A percentile compares a stretch with the other conserved stretches of the same genome.
These are phyloP conservation scores for Stylonectria norvegica DNA, from an alignment of 2,329 filamentous ascomycete genomes.

Conservation along the genomic window DNA sequence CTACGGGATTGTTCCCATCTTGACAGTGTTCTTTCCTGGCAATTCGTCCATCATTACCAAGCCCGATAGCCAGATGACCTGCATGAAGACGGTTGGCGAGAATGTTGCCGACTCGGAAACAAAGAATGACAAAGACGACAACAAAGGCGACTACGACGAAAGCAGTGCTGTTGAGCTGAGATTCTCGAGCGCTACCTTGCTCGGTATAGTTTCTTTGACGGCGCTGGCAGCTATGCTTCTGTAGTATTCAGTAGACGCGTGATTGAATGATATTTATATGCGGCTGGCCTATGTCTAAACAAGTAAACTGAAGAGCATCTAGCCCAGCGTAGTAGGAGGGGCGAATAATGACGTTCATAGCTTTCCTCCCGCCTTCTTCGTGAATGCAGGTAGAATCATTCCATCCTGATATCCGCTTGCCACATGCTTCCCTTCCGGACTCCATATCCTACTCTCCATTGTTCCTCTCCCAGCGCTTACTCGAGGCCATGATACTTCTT, in stretches of 20 bases:
- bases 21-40: constrained; percentile 14
- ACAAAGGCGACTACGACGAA: background rate
- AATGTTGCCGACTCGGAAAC: background rate
- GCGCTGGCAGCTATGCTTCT: background rate
- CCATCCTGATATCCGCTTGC: constrained; percentile 56
- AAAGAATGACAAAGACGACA: background rate
- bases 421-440: constrained; percentile 49
- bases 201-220: background rate
- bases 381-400: constrained; percentile 36
- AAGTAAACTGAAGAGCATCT: too few relatives aligned
- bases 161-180: background rate
- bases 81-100: constrained; percentile 7
- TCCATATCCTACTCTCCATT: constrained; percentile 52
- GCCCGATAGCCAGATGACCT: constrained; percentile 9
- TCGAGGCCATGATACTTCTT: constrained; percentile 49
- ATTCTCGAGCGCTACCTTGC: background rate
- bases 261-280: too few relatives aligned
- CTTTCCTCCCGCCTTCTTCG: too few relatives aligned
- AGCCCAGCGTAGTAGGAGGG: too few relatives aligned
- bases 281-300: too few relatives aligned
- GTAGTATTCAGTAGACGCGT: too few relatives aligned
- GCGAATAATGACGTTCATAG: too few relatives aligned
- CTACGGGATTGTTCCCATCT: constrained; percentile 3
- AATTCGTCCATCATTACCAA: constrained; percentile 1
- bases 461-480: constrained; percentile 45